These are phyloP conservation scores for Fusarium sp. DNA, from an alignment of 2,329 filamentous ascomycete genomes.

Conservation along the genomic window DNA sequence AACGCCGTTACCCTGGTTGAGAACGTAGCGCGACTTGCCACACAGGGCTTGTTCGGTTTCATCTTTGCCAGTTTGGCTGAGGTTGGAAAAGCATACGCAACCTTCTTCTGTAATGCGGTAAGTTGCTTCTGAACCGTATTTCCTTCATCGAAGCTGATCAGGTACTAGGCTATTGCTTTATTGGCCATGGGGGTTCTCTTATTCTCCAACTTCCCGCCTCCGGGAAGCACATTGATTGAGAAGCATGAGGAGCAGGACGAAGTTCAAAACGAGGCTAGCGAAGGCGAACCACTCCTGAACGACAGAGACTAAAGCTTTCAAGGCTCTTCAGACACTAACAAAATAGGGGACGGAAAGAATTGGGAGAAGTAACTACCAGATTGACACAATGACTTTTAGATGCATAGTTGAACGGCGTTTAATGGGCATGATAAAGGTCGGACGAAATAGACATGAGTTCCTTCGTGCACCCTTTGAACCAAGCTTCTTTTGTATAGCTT, in stretches of 20 bases:
- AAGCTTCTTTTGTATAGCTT: accelerated
- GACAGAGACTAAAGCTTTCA: neutral
- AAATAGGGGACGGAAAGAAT: too few relatives aligned
- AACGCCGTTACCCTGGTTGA: slow-evolving; percentile 76
- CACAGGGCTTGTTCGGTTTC: slow-evolving; percentile 73
- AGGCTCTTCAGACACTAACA: accelerated
- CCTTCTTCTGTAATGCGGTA: slow-evolving; percentile 75
- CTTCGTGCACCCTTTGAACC: accelerated
- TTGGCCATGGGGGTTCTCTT: slow-evolving; percentile 53
- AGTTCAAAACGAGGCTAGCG: accelerated
- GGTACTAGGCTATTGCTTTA: slow-evolving; percentile 59
- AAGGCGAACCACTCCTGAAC: slow-evolving; percentile 1
- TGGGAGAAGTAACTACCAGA: accelerated
- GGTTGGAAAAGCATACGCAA: slow-evolving; percentile 67
- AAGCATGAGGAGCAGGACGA: slow-evolving; percentile 17
- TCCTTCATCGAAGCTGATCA: too few relatives aligned
- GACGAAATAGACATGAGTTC: neutral
- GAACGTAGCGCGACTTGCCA: slow-evolving; percentile 71
- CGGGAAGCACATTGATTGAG: slow-evolving; percentile 50
- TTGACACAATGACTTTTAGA: neutral
- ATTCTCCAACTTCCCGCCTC: slow-evolving; percentile 55
- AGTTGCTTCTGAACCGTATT: too few relatives aligned
- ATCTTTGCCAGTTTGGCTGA: slow-evolving; percentile 72
- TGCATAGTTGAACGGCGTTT: neutral
- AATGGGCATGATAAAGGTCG: neutral